Conservation (phyloP, 2,329 filamentous ascomycete genomes). For the Achaetomium macrosporum region DNA sequence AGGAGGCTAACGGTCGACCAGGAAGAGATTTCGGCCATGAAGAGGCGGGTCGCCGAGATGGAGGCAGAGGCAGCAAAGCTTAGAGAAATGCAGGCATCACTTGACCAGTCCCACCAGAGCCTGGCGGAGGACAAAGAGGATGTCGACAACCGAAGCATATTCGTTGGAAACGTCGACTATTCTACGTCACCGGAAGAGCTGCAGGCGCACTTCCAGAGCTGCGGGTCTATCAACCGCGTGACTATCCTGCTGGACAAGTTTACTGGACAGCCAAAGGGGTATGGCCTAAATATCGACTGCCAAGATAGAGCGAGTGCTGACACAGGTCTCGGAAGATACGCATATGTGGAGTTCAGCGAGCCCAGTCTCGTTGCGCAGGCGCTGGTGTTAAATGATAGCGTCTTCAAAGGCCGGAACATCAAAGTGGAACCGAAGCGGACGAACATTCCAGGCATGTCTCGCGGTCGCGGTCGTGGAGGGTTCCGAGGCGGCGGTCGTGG, state of each 20-base stretch:
- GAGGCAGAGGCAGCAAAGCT: conserved; percentile 83
- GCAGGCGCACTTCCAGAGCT: conserved; percentile 96
- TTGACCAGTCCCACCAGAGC: conserved; percentile 80
- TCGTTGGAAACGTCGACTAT: conserved; percentile 98
- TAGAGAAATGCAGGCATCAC: conserved; percentile 76
- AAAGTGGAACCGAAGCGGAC: conserved; percentile 95
- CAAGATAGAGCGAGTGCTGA: conserved; percentile 11
- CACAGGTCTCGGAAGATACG: conserved; percentile 59
- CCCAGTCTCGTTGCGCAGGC: conserved; percentile 89
- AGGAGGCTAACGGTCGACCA: conserved; percentile 28
- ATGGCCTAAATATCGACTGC: conserved; percentile 18
- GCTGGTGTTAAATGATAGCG: conserved; percentile 90
- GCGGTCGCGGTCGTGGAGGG: conserved; percentile 52
- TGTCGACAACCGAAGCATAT: conserved; percentile 90
- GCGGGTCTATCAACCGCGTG: conserved; percentile 94
- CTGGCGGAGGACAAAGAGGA: conserved; percentile 92
- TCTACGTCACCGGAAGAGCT: conserved; percentile 96
- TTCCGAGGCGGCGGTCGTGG: conserved; percentile 47
- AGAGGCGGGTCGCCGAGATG: conserved; percentile 81
- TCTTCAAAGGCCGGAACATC: conserved; percentile 89
- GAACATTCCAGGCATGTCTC: conserved; percentile 89
- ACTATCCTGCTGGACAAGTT: conserved; percentile 98
- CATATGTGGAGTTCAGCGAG: conserved; percentile 97
- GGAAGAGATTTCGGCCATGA: conserved; percentile 85
- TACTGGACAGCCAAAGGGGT: conserved; percentile 99